Evolutionary conservation across 306 rosid genomes (phyloP), one percentile per base, ranked within the genome.

Genomic region (Chamaecrista fasciculata): DNA sequence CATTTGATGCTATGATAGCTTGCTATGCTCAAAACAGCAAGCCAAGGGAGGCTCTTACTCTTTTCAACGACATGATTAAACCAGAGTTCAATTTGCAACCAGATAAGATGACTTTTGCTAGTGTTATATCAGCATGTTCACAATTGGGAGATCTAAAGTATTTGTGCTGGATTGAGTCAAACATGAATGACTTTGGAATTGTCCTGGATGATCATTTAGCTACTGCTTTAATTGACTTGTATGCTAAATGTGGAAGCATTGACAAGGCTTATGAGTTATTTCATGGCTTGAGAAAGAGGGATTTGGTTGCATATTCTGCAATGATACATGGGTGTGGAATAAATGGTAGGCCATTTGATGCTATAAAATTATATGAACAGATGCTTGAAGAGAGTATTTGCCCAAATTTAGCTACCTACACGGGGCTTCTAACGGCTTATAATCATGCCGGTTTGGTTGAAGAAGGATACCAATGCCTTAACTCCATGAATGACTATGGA

Each of bases 271-370:
- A 61, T 18, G 82, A 84, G 67, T 82, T 86, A 69, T 91, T 88
- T 66, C 70, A 67, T 26, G 69, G 78, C 42, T 78, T 91, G 69
- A 64, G 78, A 80, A 76, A 76, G 71, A 84, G 60, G 82, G 96
- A 91, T 70, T 60, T 91, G 57, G 81, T 91, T 63, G 83, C 97
- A 48, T 88, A 91, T 78, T 91, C 97, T 47, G 92, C 92, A 12
- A 86, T 91, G 92, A 91, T 91, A 40, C 78, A 83, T 31, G 97
- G 97, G 23, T 86, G 84, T 63, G 97, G 96, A 43, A 76, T 91
- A 59, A 91, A 91, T 64, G 89, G 92, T 53, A 81, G 78, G 65
- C 78, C 79, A 15, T 60, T 46, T 7, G 87, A 91, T 20, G 87
- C 97, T 40, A 77, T 76, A 62, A 60, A 71, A 71, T 76, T 86